Evolutionary conservation across 2,329 filamentous ascomycete species (phyloP).

Genomic region (Phaeosphaeria sp.): DNA sequence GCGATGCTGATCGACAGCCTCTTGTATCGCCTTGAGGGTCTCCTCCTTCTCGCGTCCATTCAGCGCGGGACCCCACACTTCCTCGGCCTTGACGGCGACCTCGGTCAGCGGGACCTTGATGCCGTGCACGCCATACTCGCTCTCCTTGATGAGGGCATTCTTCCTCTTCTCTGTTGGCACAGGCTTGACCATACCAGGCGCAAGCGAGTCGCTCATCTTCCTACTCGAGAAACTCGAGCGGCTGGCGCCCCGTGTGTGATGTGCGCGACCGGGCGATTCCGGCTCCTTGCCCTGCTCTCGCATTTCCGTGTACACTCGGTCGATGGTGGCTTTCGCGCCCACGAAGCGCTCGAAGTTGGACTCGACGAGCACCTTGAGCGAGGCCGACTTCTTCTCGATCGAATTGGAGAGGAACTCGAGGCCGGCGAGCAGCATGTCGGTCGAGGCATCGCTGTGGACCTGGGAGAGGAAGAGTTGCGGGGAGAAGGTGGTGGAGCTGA

Average conservation of each 20-base stretch:
- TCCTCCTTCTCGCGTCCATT: constrained; percentile 92
- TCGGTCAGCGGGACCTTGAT: constrained; percentile 90
- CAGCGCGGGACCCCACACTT: constrained; percentile 94
- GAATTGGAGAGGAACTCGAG: constrained; percentile 86
- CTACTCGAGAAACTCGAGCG: constrained; percentile 63
- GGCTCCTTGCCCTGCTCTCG: constrained; percentile 68
- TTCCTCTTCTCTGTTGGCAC: constrained; percentile 70
- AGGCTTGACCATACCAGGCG: constrained; percentile 36
- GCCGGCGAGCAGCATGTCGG: constrained; percentile 78
- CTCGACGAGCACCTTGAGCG: constrained; percentile 93
- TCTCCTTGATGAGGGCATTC: constrained; percentile 91
- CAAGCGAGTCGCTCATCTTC: constrained; percentile 49
- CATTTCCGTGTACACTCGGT: constrained; percentile 99
- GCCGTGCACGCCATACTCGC: constrained; percentile 54
- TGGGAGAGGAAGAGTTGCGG: constrained; percentile 91
- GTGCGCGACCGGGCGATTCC: constrained; percentile 41
- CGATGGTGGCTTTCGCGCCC: constrained; percentile 94
- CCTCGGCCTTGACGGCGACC: constrained; percentile 91
- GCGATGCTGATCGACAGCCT: constrained; percentile 78
- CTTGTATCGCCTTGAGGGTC: constrained; percentile 78
- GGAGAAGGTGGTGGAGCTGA: constrained; percentile 95
- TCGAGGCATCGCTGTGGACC: constrained; percentile 86
- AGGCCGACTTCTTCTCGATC: constrained; percentile 97
- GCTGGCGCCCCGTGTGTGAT: constrained; percentile 72
- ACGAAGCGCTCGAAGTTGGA: constrained; percentile 99